Evolutionary conservation across 441 rosid genomes (phyloP).

Genomic region (Populus trichocarpa): DNA sequence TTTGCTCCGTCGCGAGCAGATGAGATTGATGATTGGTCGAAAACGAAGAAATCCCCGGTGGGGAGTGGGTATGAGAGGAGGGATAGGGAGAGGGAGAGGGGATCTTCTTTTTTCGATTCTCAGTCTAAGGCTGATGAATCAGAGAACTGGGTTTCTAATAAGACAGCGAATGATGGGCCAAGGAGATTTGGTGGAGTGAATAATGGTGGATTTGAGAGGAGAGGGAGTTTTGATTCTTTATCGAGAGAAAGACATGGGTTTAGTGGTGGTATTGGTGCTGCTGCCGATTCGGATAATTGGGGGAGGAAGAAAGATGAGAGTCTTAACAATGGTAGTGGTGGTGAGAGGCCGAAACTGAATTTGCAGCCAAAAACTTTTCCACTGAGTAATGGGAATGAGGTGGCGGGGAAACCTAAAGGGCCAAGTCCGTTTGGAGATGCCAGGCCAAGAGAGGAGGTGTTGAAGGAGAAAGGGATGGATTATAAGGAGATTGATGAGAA

Average conservation of each 20-base stretch:
- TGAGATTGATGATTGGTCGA: constrained; percentile 84
- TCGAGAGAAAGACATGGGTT: constrained; percentile 45
- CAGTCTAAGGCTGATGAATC: constrained; percentile 86
- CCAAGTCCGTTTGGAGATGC: constrained; percentile 88
- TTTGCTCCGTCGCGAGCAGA: constrained; percentile 71
- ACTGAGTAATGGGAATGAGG: constrained; percentile 22
- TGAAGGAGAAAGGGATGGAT: constrained; percentile 88
- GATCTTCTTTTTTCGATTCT: constrained; percentile 54
- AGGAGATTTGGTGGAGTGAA: constrained; percentile 11
- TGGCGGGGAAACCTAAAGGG: constrained; percentile 47
- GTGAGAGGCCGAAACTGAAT: constrained; percentile 56
- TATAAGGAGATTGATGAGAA: constrained; percentile 88
- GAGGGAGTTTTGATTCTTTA: constrained; percentile 52
- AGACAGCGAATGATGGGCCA: constrained; percentile 26
- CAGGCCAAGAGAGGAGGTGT: constrained; percentile 86
- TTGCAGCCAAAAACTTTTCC: constrained; percentile 68
- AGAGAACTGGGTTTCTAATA: constrained; percentile 69
- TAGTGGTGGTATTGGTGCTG: neutral
- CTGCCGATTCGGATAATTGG: constrained; percentile 61
- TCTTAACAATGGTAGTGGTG: constrained; percentile 11
- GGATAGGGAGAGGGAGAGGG: constrained; percentile 27
- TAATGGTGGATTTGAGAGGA: constrained; percentile 23
- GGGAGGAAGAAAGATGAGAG: constrained; percentile 67
- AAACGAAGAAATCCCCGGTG: constrained; percentile 45
- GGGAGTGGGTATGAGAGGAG: constrained; percentile 42